Conservation (phyloP, 164 flowering plant species). For the Sextonia rubra region DNA sequence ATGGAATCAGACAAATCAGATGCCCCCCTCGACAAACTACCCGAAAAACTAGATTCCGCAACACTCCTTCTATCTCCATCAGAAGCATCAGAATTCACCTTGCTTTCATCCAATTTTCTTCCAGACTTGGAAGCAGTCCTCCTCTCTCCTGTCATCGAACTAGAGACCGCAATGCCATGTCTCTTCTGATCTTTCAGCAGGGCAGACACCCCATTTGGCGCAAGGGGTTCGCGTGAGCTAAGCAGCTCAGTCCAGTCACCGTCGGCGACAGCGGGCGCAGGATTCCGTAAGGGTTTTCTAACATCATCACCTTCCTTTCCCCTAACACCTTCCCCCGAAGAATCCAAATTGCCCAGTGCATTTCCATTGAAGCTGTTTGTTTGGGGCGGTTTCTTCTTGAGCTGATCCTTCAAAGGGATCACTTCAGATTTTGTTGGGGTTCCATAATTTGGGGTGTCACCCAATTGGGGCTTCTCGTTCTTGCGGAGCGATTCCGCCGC, state of each 20-base stretch:
- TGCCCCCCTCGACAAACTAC: neutral
- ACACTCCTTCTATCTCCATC: constrained; percentile 29
- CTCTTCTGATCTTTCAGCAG: constrained; percentile 28
- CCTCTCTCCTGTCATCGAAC: neutral
- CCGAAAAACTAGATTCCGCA: constrained; percentile 27
- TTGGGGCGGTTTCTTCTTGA: constrained; percentile 57
- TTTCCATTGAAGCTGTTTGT: constrained; percentile 22
- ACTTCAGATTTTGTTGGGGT: constrained; percentile 28
- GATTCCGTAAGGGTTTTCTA: constrained; percentile 9
- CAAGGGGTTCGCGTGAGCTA: constrained; percentile 29
- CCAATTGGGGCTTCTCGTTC: constrained; percentile 42
- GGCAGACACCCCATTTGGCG: constrained; percentile 38
- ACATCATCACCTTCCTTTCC: neutral
- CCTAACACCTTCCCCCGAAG: constrained; percentile 1
- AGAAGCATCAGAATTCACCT: constrained; percentile 16
- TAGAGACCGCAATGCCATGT: constrained; percentile 3
- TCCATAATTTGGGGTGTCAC: constrained; percentile 19
- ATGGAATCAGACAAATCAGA: constrained; percentile 17
- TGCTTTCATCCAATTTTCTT: constrained; percentile 17
- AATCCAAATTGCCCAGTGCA: constrained; percentile 18
- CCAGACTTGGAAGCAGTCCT: constrained; percentile 14
- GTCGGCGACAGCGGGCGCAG: constrained; percentile 36
- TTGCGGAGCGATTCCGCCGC: constrained; percentile 86
- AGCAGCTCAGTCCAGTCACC: constrained; percentile 88
- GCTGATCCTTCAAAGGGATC: constrained; percentile 74